phyloP scores from a whole-genome alignment of 2,329 filamentous ascomycete genomes.

The Zalaria sp. region DNA sequence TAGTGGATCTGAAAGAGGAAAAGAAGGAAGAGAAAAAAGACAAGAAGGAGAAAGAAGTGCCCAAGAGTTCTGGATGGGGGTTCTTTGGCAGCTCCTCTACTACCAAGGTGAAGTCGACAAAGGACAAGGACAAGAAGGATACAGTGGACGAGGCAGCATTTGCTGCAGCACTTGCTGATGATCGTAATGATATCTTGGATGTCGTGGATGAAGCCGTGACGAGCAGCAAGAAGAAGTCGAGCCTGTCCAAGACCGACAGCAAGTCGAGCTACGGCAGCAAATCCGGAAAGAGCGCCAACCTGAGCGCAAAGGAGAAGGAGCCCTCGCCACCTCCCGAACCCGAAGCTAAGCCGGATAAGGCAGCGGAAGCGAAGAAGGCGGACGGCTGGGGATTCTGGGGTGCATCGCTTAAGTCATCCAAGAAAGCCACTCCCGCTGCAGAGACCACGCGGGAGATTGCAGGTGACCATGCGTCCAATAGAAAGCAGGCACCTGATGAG shows the following conservation, averaged over 20 bases:
- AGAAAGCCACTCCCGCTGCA: conserved; percentile 23
- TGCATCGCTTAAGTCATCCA: conserved; percentile 28
- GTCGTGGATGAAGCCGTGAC: conserved; percentile 13
- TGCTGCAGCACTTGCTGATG: conserved; percentile 20
- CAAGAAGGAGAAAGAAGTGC: conserved; percentile 19
- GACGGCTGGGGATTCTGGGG: conserved; percentile 30
- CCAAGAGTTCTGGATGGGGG: conserved; percentile 21
- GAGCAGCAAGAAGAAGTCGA: conserved; percentile 5
- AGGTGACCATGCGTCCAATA: conserved; percentile 26
- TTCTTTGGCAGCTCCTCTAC: conserved; percentile 22
- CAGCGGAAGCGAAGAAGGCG: conserved; percentile 12
- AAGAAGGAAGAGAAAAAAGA: conserved; percentile 13
- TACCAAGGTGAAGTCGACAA: conserved; percentile 20
- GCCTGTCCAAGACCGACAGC: conserved; percentile 9
- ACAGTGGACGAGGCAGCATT: conserved; percentile 21
- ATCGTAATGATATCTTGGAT: conserved; percentile 19
- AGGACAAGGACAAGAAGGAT: conserved; percentile 21
- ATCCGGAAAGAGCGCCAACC: conserved; percentile 19
- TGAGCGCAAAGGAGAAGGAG: conserved; percentile 7
- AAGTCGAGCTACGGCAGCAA: conserved; percentile 17
- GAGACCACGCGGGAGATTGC: conserved; percentile 21
- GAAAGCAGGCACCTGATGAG: conserved; percentile 21
- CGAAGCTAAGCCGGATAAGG: conserved; percentile 4
- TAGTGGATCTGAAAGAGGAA: too few species aligned
- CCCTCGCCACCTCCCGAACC: conserved; percentile 4